Base-by-base conservation (phyloP, 2,329 filamentous ascomycete genomes). In the Pyrenophora graminea region DNA sequence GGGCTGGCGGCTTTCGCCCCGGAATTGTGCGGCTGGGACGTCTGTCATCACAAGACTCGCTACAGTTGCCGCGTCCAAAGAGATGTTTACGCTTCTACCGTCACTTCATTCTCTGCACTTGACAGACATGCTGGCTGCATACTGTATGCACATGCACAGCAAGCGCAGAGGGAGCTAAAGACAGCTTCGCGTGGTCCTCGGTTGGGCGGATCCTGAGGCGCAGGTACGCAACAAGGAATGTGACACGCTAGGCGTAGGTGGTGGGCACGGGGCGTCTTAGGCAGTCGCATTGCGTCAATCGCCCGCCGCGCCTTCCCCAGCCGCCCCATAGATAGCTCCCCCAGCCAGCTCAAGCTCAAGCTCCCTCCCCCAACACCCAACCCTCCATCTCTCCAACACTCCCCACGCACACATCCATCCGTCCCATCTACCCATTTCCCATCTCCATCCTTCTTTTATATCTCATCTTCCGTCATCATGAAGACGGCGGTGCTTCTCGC, bases 401-500 rank as follows among this genome's bases (percentile, higher is more conserved):
- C 41, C 39, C 37, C 30, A 8, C 13, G 43, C n/a, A 36, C 30
- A 15, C 54, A 49, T 57, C 48, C 51, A 51, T 48, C 44, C 32
- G 23, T 46, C 37, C 41, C 23, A 25, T 25, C 47, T 36, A 40
- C 47, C 43, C 44, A 48, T 45, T 39, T 51, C 27, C 27, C 27
- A 30, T 43, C 40, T 34, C 46, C 48, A 25, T 25, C 23, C 40
- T 52, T 39, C 51, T 38, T 51, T 50, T 37, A 17, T 27, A 19
- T 12, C 51, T 33, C 30, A 52, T 56, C 48, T 39, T 46, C 48
- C 27, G 52, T 31, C 66, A 64, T 54, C 76, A 97, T 97, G 93
- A 97, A 95, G 87, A 86, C 86, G 76, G 81, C 87, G 78, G 80
- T 91, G 70, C 77, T 96, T 72, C 81, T 91, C 74, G 87, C 90